phyloP scores from a whole-genome alignment of 1,284 basidiomycete species.

The Boletus hoseneyae region DNA sequence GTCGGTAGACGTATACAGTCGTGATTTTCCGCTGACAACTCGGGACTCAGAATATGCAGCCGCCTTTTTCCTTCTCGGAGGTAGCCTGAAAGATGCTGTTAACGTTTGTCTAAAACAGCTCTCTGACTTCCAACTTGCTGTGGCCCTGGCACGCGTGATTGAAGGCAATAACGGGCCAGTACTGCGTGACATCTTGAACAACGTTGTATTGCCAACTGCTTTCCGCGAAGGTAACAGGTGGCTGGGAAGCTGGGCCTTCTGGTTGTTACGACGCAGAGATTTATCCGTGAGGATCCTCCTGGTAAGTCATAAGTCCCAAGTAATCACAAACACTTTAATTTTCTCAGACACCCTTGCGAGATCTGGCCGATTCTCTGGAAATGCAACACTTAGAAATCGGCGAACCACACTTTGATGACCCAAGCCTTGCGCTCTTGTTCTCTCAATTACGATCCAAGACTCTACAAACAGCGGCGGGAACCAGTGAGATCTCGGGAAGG shows the following conservation, averaged over 20 bases:
- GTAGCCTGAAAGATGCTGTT: constrained; percentile 86
- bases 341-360: constrained; percentile 70
- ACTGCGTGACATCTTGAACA: constrained; percentile 65
- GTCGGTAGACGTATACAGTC: constrained; percentile 43
- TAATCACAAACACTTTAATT: constrained; percentile 2
- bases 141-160: constrained; percentile 81
- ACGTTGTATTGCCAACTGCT: constrained; percentile 78
- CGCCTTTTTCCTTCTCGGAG: constrained; percentile 94
- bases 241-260: constrained; percentile 97
- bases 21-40: constrained; percentile 9
- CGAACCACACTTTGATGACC: constrained; percentile 89
- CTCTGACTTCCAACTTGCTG: constrained; percentile 85
- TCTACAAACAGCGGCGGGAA: constrained; percentile 87
- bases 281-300: constrained; percentile 81
- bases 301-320: constrained; percentile 41
- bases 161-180: constrained; percentile 85
- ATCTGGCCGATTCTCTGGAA: constrained; percentile 58
- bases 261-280: constrained; percentile 83
- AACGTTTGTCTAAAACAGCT: constrained; percentile 89
- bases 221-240: constrained; percentile 87
- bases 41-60: constrained; percentile 81
- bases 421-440: constrained; percentile 85
- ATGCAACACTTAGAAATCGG: constrained; percentile 62
- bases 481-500: constrained; percentile 82
- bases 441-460: constrained; percentile 88